These are phyloP conservation scores for Pythium brachiatum DNA, from an alignment of 352 stramenopile species.

Conservation along the genomic window DNA sequence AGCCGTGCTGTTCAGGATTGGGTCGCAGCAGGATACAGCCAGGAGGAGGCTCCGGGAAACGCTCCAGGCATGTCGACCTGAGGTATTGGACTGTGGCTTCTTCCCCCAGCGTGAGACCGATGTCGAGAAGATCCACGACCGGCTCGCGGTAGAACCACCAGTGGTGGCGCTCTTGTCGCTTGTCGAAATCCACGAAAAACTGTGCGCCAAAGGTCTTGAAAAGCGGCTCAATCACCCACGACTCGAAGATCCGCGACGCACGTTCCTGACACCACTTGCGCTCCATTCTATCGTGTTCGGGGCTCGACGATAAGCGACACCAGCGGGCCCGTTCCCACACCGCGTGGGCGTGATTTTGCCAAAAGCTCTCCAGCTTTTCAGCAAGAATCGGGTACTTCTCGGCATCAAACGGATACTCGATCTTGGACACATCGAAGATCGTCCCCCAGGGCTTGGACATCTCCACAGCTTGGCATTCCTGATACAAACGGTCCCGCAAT, in stretches of 20 bases:
- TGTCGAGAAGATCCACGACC: conserved; percentile 4
- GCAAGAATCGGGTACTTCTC: neutral
- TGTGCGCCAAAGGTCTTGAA: conserved; percentile 10
- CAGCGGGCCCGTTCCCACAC: conserved; percentile 23
- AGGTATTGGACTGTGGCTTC: neutral
- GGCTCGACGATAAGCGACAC: neutral
- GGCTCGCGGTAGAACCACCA: conserved; percentile 21
- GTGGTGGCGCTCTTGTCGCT: conserved; percentile 1
- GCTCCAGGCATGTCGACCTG: neutral
- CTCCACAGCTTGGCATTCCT: conserved; percentile 2
- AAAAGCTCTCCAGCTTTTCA: conserved; percentile 11
- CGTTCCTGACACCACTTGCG: conserved; percentile 15
- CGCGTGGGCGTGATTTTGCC: conserved; percentile 5
- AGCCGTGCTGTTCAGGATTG: neutral
- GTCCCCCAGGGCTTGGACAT: conserved; percentile 11
- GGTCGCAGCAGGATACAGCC: neutral
- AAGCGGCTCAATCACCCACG: conserved; percentile 3
- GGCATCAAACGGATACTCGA: conserved; percentile 17
- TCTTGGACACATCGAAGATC: conserved; percentile 11
- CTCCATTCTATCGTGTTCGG: neutral
- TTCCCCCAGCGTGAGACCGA: neutral
- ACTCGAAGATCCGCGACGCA: conserved; percentile 15
- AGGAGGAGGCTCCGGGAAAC: conserved; percentile 4
- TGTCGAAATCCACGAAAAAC: conserved; percentile 24
- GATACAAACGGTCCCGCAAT: neutral